Conservation (phyloP, 176 grass and related monocot genomes). For the Urochloa ruziziensis region DNA sequence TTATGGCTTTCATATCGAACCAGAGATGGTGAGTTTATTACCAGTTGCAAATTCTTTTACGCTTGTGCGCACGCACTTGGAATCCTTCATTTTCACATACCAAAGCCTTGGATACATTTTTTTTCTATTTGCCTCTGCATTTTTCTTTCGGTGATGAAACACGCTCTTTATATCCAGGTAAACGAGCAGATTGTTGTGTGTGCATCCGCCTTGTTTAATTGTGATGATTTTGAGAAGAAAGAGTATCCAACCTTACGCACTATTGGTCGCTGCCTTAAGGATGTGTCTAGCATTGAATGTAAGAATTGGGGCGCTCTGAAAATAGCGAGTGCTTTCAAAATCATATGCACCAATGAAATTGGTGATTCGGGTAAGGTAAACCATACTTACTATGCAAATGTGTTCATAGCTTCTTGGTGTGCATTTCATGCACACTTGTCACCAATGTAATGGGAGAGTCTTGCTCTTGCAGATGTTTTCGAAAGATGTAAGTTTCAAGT, state of each 20-base stretch:
- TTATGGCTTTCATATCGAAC: slow-evolving; percentile 22
- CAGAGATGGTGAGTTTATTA: slow-evolving; percentile 19
- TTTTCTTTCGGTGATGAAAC: neutral
- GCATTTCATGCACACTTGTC: no score
- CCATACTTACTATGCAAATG: neutral
- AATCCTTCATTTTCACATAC: slow-evolving; percentile 6
- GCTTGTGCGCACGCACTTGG: neutral
- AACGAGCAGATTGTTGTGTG: neutral
- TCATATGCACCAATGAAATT: neutral
- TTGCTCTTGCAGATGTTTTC: no score
- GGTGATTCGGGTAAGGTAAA: neutral
- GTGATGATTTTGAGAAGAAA: no score
- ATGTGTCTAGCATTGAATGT: neutral
- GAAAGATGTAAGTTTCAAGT: no score
- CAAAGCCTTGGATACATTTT: neutral
- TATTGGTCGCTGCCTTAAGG: no score
- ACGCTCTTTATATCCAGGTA: neutral
- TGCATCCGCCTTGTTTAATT: neutral
- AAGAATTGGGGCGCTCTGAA: no score
- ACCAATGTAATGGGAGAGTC: no score
- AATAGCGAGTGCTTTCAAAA: no score
- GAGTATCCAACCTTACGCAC: no score
- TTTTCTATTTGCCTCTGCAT: neutral
- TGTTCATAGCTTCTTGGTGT: no score
- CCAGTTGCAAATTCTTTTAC: neutral